These are phyloP conservation scores for Trichoderma atroviride DNA, from an alignment of 2,329 filamentous ascomycete genomes.

Conservation along the genomic window DNA sequence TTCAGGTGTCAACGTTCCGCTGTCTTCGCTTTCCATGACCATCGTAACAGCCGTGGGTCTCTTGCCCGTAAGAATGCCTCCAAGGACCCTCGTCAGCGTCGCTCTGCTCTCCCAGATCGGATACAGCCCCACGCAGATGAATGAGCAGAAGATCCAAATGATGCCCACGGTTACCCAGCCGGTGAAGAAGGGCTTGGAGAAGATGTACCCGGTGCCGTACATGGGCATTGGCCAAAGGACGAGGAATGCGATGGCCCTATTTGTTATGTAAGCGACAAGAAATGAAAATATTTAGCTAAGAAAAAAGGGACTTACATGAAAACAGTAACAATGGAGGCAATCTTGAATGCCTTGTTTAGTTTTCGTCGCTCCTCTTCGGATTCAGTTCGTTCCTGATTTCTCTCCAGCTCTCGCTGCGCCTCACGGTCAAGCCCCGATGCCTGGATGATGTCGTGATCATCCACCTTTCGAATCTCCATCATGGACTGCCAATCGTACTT, in stretches of 20 bases:
- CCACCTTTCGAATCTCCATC: conserved; percentile 74
- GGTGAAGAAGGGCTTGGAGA: conserved; percentile 63
- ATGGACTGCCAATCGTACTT: conserved; percentile 88
- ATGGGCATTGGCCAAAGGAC: conserved; percentile 92
- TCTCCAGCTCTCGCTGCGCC: conserved; percentile 31
- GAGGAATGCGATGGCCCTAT: conserved; percentile 66
- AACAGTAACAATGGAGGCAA: conserved; percentile 43
- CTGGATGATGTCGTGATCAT: conserved; percentile 72
- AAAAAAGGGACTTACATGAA: conserved; percentile 34
- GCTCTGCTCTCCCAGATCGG: conserved; percentile 77
- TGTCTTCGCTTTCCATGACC: neutral
- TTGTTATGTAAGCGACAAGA: neutral
- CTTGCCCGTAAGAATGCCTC: conserved; percentile 15
- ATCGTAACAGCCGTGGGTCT: neutral
- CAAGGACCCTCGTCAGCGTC: conserved; percentile 45
- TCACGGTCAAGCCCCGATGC: conserved; percentile 55
- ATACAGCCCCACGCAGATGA: conserved; percentile 75
- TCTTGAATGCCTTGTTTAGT: conserved; percentile 56
- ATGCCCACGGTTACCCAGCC: conserved; percentile 74
- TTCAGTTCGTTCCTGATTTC: conserved; percentile 36
- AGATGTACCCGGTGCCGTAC: conserved; percentile 78
- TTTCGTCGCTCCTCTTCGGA: conserved; percentile 52
- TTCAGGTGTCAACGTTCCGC: conserved; percentile 17
- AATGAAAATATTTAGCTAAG: neutral
- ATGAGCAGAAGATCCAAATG: conserved; percentile 71